Evolutionary conservation across 2,329 filamentous ascomycete species (phyloP), one percentile per base, ranked within the genome.

Genomic region (Trichoderma semiorbis): DNA sequence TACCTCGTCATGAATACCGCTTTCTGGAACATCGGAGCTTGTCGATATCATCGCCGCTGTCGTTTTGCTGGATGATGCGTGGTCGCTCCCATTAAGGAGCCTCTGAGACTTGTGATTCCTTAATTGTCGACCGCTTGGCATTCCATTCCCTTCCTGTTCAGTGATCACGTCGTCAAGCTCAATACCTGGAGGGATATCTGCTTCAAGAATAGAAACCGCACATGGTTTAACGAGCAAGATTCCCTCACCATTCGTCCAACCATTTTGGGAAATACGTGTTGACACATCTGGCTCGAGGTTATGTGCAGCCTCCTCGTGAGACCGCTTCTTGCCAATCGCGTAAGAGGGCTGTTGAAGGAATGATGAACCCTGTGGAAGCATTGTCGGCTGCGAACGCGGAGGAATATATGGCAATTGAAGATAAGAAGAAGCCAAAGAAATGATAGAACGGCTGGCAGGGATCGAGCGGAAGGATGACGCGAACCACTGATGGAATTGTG

Each of bases 201-300:
- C 78, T 72, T 90, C 87, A 74, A 88, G 83, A 75, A 87, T 82
- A 76, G 90, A 91, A 77, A 86, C 85, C 21, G 80, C 79, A 69
- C 84, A 85, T 69, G 89, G 88, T 78, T 92, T 93, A 81, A 93
- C 89, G 77, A 93, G 86, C 4, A 87, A 88, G 91, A 93, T 94
- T 74, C 91, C 92, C 69, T 89, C 88, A 72, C 91, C 91, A 75
- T 91, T 92, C 75, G 90, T 83, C 84, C 91, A 92, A 76, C 90
- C 88, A 67, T 89, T 86, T 79, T 91, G 89, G 21, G 87, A 83
- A 62, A 86, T 83, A 75, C 86, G 83, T 61, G 83, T 77, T 72
- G 83, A 79, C 70, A 84, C 79, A 80, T 87, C 86, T 77, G 90
- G 85, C 75, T 90, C 88, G 68, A 93, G 88, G 76, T 93, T 92